Conservation (phyloP, 2,329 filamentous ascomycete species). For the Calonectria naviculata region DNA sequence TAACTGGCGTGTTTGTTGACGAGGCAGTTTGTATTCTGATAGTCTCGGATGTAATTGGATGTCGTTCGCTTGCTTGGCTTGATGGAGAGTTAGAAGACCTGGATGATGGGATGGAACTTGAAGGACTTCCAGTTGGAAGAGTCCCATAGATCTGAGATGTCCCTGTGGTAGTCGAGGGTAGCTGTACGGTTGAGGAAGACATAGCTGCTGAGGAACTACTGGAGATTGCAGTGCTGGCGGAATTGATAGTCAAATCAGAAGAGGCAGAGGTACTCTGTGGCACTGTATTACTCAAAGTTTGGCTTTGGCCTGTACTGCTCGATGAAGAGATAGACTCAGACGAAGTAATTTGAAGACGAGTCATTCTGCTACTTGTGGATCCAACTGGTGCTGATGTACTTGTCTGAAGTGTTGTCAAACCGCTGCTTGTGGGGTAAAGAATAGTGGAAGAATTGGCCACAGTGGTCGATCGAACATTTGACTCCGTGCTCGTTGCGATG, state of each 20-base stretch:
- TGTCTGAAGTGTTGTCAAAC: neutral
- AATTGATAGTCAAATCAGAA: neutral
- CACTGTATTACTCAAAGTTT: neutral
- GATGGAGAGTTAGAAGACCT: neutral
- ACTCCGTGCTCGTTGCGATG: slow-evolving; percentile 21
- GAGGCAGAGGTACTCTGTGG: slow-evolving; percentile 5
- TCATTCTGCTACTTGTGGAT: slow-evolving; percentile 9
- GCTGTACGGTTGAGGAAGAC: neutral
- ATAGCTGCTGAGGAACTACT: neutral
- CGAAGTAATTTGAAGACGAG: neutral
- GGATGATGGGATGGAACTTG: neutral
- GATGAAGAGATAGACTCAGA: neutral
- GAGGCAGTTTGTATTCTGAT: neutral
- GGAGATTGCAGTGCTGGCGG: neutral
- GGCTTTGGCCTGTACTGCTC: neutral
- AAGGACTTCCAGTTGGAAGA: neutral
- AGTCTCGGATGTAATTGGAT: neutral
- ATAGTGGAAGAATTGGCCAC: slow-evolving; percentile 1
- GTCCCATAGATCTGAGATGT: neutral
- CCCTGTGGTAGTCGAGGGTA: neutral
- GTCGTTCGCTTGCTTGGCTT: neutral
- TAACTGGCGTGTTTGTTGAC: slow-evolving; percentile 23
- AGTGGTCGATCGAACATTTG: slow-evolving; percentile 12
- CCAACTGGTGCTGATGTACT: neutral
- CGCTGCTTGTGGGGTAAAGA: neutral